Conservation (phyloP, 78 protist species). For the Polysphondylium violaceum region DNA sequence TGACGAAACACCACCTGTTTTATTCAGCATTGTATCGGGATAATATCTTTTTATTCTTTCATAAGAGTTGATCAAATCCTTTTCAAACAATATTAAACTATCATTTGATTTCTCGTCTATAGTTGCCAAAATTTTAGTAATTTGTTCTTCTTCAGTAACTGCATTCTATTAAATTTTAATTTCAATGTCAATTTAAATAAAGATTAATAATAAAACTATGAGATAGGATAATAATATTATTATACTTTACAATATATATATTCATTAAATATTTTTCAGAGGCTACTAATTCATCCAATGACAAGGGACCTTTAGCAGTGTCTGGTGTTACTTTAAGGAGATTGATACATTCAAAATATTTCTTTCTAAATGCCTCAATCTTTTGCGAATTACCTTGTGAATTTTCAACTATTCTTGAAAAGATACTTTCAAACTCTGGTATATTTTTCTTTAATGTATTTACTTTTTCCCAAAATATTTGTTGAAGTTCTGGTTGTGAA, state of each 20-base stretch:
- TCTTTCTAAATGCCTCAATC: constrained; percentile 11
- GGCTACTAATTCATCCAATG: neutral
- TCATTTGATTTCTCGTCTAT: constrained; percentile 16
- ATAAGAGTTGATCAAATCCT: constrained; percentile 36
- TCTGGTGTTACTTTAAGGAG: constrained; percentile 22
- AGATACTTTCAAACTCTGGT: constrained; percentile 3
- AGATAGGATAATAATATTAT: neutral
- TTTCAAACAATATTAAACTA: constrained; percentile 22
- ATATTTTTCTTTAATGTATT: neutral
- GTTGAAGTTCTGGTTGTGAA: constrained; percentile 18
- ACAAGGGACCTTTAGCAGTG: neutral
- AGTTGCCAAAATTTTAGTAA: constrained; percentile 10
- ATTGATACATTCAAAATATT: constrained; percentile 10
- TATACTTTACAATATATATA: constrained; percentile 5
- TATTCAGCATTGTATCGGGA: constrained; percentile 14
- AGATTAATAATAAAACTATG: neutral
- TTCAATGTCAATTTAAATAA: neutral
- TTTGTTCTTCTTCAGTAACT: constrained; percentile 34
- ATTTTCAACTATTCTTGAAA: neutral
- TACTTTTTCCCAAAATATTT: constrained; percentile 30
- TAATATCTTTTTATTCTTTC: constrained; percentile 41
- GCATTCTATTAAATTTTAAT: neutral
- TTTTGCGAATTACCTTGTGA: neutral
- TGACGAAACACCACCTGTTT: constrained; percentile 67
- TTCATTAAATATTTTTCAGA: constrained; percentile 14